phyloP scores from a whole-genome alignment of 306 rosid genomes.

The Prunus campanulata region DNA sequence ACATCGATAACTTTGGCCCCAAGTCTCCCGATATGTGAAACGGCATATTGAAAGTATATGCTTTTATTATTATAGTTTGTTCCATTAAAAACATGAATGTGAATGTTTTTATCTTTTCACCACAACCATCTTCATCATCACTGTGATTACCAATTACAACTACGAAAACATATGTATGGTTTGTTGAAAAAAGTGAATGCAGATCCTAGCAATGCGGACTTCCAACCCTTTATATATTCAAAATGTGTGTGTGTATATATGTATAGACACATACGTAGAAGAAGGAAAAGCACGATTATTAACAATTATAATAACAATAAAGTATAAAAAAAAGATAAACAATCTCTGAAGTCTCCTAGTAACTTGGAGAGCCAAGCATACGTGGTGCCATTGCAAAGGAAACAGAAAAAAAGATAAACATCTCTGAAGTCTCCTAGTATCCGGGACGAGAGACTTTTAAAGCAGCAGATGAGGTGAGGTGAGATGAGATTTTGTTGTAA shows the following conservation, averaged over 20 bases:
- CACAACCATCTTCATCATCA: not conserved
- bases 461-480: not conserved
- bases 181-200: not conserved
- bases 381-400: not conserved
- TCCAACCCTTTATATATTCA: not conserved
- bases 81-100: not conserved
- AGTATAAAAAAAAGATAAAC: not conserved
- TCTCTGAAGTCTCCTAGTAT: not conserved
- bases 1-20: not conserved
- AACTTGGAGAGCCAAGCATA: not conserved
- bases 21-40: not conserved
- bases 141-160: not conserved
- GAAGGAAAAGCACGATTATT: not conserved
- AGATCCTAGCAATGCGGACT: not conserved
- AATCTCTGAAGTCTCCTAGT: not conserved
- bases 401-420: not conserved
- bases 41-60: not conserved
- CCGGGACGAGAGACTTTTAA: not conserved
- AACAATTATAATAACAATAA: not conserved
- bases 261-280: not conserved
- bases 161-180: not conserved
- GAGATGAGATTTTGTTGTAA: not conserved
- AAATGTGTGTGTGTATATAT: not conserved
- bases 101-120: not conserved
- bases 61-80: not conserved